Evolutionary conservation across 2,329 filamentous ascomycete species (phyloP).

Genomic region (Dactylellina drechsleri): DNA sequence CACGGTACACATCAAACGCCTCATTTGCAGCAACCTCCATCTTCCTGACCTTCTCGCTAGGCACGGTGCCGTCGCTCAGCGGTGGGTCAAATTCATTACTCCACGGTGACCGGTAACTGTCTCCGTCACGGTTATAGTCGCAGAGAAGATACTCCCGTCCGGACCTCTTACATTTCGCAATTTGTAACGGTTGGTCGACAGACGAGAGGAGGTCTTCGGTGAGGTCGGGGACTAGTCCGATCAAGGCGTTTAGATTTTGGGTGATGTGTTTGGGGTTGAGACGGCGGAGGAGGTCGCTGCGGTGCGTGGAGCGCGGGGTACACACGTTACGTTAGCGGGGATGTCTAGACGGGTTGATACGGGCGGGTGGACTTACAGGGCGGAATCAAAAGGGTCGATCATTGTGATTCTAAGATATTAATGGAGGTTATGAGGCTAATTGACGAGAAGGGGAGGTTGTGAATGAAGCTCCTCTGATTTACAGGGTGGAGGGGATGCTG

Average conservation of each 20-base stretch:
- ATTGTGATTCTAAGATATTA: slow-evolving; percentile 65
- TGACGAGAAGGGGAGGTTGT: slow-evolving; percentile 10
- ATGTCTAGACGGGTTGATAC: slow-evolving; percentile 21
- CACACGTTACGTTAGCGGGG: slow-evolving; percentile 21
- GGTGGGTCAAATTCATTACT: slow-evolving; percentile 97
- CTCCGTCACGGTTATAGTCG: slow-evolving; percentile 99
- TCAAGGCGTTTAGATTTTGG: slow-evolving; percentile 86
- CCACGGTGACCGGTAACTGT: slow-evolving; percentile 98
- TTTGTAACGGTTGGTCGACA: slow-evolving; percentile 91
- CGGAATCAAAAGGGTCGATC: slow-evolving; percentile 76
- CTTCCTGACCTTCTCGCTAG: slow-evolving; percentile 87
- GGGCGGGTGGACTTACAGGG: slow-evolving; percentile 69
- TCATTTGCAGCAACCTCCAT: slow-evolving; percentile 96
- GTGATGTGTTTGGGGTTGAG: slow-evolving; percentile 94
- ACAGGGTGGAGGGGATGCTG: slow-evolving; percentile 5
- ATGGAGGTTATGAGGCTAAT: slow-evolving; percentile 21
- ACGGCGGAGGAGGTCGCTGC: slow-evolving; percentile 94
- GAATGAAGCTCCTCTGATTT: slow-evolving; percentile 12
- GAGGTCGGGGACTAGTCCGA: slow-evolving; percentile 85
- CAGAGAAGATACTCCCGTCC: slow-evolving; percentile 96
- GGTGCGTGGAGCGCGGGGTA: slow-evolving; percentile 36
- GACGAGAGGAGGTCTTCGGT: slow-evolving; percentile 98
- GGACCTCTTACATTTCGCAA: slow-evolving; percentile 85
- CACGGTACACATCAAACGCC: slow-evolving; percentile 95
- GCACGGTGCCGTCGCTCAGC: slow-evolving; percentile 84